Conservation (phyloP, 306 rosid genomes). For the Ziziphus jujuba region DNA sequence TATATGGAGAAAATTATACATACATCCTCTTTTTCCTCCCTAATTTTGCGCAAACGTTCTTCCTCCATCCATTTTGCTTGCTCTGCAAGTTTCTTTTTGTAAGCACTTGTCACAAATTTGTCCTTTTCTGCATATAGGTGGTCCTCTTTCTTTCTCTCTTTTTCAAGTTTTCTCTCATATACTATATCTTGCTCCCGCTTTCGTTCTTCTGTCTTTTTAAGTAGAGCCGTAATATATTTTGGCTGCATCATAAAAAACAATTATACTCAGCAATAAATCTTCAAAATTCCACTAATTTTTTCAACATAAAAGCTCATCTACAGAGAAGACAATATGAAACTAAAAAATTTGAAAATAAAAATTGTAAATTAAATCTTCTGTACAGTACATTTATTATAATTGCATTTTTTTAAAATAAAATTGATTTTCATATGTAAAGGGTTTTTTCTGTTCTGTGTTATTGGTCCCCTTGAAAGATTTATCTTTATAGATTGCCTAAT, state of each 20-base stretch:
- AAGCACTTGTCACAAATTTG: constrained; percentile 75
- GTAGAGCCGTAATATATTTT: constrained; percentile 60
- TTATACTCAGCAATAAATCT: too few species aligned
- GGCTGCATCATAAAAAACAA: constrained; percentile 54
- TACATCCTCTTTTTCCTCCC: constrained; percentile 87
- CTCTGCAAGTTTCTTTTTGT: constrained; percentile 83
- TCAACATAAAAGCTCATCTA: neutral
- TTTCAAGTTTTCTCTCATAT: constrained; percentile 78
- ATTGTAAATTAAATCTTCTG: neutral
- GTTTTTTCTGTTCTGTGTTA: too few species aligned
- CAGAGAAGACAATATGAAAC: neutral
- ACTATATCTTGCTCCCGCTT: constrained; percentile 68
- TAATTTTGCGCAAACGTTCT: constrained; percentile 64
- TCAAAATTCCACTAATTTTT: neutral
- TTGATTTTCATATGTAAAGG: too few species aligned
- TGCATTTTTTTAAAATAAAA: neutral
- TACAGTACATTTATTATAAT: neutral
- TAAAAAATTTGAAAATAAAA: neutral
- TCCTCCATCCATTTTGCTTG: constrained; percentile 76
- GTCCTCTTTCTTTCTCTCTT: constrained; percentile 86
- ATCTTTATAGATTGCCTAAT: too few species aligned
- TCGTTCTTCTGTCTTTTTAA: constrained; percentile 60
- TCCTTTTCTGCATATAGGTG: constrained; percentile 82
- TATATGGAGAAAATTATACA: constrained; percentile 14
- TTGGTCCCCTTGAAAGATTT: too few species aligned